phyloP scores from a whole-genome alignment of 2,329 filamentous ascomycete genomes.

The Zopfia rhizophila region DNA sequence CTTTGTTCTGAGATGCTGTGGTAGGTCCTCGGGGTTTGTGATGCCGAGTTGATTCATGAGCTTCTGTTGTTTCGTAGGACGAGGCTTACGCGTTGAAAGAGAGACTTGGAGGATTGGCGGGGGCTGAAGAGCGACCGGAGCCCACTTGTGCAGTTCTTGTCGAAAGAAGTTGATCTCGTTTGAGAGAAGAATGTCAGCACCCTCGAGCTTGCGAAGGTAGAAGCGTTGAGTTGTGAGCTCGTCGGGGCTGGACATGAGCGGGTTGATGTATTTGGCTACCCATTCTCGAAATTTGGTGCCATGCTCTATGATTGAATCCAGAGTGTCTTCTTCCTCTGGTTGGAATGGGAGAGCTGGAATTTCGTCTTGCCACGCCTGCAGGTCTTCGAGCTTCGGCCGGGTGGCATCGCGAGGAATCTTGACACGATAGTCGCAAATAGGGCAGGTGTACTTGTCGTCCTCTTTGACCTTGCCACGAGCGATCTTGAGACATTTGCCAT shows the following conservation, averaged over 20 bases:
- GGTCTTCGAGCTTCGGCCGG: conserved; percentile 91
- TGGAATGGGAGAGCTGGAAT: conserved; percentile 86
- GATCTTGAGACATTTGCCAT: conserved; percentile 98
- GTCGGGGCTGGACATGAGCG: conserved; percentile 80
- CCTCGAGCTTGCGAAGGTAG: conserved; percentile 96
- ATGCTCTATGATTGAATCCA: conserved; percentile 86
- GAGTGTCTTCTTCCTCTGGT: conserved; percentile 89
- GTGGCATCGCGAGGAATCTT: conserved; percentile 97
- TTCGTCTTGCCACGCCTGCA: conserved; percentile 85
- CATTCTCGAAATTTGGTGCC: conserved; percentile 86
- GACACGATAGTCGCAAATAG: conserved; percentile 96
- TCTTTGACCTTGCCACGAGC: conserved; percentile 98
- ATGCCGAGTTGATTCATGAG: conserved; percentile 89
- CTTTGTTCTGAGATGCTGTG: conserved; percentile 82
- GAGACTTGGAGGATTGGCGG: conserved; percentile 89
- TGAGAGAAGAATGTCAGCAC: conserved; percentile 89
- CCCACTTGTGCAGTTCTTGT: conserved; percentile 94
- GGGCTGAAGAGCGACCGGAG: conserved; percentile 84
- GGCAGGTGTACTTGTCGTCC: conserved; percentile 97
- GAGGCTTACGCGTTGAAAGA: conserved; percentile 91
- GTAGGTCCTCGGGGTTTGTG: conserved; percentile 88
- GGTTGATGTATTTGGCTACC: conserved; percentile 82
- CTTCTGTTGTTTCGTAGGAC: conserved; percentile 96
- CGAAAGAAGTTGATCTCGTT: conserved; percentile 98
- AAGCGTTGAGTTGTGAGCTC: conserved; percentile 93